These are phyloP conservation scores for Spathaspora sp. DNA, from an alignment of 1,139 yeast species.

Conservation along the genomic window DNA sequence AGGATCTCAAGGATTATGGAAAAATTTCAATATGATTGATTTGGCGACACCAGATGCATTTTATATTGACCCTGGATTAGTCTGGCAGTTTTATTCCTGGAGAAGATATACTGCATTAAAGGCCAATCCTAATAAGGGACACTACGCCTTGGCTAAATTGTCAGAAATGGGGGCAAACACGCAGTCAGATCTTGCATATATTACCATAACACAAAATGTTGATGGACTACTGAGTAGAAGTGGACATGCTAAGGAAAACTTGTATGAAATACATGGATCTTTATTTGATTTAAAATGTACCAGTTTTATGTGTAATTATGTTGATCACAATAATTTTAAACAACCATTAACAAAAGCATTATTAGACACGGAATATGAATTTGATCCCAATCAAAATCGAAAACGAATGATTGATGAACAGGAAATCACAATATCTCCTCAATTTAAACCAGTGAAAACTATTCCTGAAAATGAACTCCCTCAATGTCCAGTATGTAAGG, in stretches of 20 bases:
- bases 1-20: constrained; percentile 77
- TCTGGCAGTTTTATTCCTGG: constrained; percentile 85
- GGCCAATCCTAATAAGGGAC: constrained; percentile 75
- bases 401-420: constrained; percentile 12
- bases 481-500: constrained; percentile 67
- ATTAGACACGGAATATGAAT: constrained; percentile 36
- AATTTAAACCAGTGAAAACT: constrained; percentile 45
- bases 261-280: constrained; percentile 78
- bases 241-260: constrained; percentile 48
- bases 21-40: constrained; percentile 74
- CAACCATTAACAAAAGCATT: constrained; percentile 68
- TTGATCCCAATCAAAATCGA: constrained; percentile 18
- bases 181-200: constrained; percentile 20
- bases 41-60: constrained; percentile 92
- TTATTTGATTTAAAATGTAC: constrained; percentile 75
- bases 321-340: constrained; percentile 48
- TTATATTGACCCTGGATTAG: constrained; percentile 75
- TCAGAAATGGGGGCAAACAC: constrained; percentile 10
- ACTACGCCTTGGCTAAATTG: constrained; percentile 62
- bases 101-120: constrained; percentile 62
- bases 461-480: constrained; percentile 62
- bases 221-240: constrained; percentile 74
- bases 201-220: constrained; percentile 79
- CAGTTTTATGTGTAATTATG: constrained; percentile 65
- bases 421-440: constrained; percentile 33